Evolutionary conservation across 192 early-diverging fungal species (phyloP).

Genomic region (Haplosporangium gracile): DNA sequence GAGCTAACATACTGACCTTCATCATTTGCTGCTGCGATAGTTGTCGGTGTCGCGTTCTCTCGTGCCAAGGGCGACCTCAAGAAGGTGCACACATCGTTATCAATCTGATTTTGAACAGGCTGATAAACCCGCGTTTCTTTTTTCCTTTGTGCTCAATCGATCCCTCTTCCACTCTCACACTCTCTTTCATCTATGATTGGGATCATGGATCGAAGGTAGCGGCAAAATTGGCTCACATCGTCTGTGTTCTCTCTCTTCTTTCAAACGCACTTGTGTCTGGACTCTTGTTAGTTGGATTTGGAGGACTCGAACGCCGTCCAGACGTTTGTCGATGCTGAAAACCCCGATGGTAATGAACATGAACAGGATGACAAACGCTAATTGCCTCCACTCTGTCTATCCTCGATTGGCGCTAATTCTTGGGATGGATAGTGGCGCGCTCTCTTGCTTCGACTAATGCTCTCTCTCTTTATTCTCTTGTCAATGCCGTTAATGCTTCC

Average conservation of each 20-base stretch:
- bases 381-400: background rate
- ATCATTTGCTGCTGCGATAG: constrained; percentile 43
- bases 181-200: background rate
- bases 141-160: background rate
- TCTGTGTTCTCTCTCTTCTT: background rate
- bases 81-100: constrained; percentile 58
- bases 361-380: background rate
- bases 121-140: background rate
- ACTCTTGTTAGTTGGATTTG: constrained; percentile 71
- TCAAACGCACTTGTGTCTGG: background rate
- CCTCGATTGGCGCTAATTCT: background rate
- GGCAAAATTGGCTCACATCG: background rate
- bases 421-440: background rate
- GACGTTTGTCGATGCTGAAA: constrained; percentile 64
- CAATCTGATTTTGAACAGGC: background rate
- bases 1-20: background rate
- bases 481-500: background rate
- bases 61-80: constrained; percentile 66
- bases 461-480: background rate
- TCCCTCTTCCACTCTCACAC: background rate
- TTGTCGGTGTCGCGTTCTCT: constrained; percentile 80
- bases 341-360: constrained; percentile 64
- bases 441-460: background rate
- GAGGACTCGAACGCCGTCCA: constrained; percentile 65
- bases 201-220: background rate